phyloP scores from a whole-genome alignment of 2,329 filamentous ascomycete genomes.

The Madurella fahalii region DNA sequence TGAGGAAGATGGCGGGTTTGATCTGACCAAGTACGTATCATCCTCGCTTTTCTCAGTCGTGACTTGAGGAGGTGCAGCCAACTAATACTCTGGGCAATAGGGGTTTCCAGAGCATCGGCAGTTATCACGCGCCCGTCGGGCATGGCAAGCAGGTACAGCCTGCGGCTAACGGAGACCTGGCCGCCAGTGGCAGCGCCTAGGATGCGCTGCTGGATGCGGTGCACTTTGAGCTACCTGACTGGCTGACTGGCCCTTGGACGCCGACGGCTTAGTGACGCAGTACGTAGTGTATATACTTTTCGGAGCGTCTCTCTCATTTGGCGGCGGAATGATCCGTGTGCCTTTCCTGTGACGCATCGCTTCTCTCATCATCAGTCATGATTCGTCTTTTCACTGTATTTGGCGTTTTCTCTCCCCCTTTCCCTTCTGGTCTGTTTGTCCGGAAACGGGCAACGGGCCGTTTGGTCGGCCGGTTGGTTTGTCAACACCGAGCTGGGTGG shows the following conservation, averaged over 20 bases:
- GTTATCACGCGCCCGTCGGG: slow-evolving; percentile 56
- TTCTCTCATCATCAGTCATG: no score
- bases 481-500: no score
- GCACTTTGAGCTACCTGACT: neutral
- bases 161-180: slow-evolving; percentile 32
- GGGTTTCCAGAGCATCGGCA: slow-evolving; percentile 62
- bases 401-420: no score
- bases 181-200: slow-evolving; percentile 16
- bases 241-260: neutral
- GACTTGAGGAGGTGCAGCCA: slow-evolving; percentile 19
- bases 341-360: no score
- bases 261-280: neutral
- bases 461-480: no score
- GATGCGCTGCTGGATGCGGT: neutral
- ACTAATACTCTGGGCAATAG: slow-evolving; percentile 33
- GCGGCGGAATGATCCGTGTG: no score
- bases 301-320: no score
- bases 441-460: no score
- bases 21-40: slow-evolving; percentile 55
- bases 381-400: no score
- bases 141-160: slow-evolving; percentile 42
- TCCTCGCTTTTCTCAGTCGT: neutral
- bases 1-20: slow-evolving; percentile 53
- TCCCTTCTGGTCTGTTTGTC: no score
- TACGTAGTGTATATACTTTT: no score